Conservation (phyloP, 2,329 filamentous ascomycete species). For the Periconia sp. region DNA sequence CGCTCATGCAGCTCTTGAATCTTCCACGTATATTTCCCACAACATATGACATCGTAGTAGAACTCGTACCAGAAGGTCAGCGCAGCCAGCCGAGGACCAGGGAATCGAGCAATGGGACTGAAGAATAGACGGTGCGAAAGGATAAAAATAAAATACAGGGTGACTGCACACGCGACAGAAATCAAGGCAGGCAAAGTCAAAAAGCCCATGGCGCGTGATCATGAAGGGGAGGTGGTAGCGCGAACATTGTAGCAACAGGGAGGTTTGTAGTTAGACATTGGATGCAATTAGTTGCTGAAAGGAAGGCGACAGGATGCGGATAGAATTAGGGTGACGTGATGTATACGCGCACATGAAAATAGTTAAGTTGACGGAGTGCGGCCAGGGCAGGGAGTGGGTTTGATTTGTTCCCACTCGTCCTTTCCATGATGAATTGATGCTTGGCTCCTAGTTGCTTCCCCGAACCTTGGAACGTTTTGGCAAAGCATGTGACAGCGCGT, state of each 20-base stretch:
- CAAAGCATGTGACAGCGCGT: neutral
- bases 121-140: slow-evolving; percentile 23
- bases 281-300: neutral
- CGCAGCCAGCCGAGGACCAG: slow-evolving; percentile 25
- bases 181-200: neutral
- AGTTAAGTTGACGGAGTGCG: too few species aligned
- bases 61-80: slow-evolving; percentile 30
- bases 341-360: neutral
- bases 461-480: too few species aligned
- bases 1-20: slow-evolving; percentile 20
- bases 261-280: neutral
- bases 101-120: slow-evolving; percentile 20
- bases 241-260: neutral
- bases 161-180: neutral
- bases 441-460: too few species aligned
- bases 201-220: slow-evolving; percentile 2
- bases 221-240: neutral
- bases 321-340: neutral
- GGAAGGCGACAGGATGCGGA: neutral
- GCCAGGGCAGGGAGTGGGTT: too few species aligned
- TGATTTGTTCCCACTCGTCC: too few species aligned
- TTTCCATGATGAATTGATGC: too few species aligned
- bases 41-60: slow-evolving; percentile 24
- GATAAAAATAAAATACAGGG: slow-evolving; percentile 1
- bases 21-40: slow-evolving; percentile 20